These are phyloP conservation scores for Aspergillus melleus DNA, from an alignment of 2,329 filamentous ascomycete species.

Conservation along the genomic window DNA sequence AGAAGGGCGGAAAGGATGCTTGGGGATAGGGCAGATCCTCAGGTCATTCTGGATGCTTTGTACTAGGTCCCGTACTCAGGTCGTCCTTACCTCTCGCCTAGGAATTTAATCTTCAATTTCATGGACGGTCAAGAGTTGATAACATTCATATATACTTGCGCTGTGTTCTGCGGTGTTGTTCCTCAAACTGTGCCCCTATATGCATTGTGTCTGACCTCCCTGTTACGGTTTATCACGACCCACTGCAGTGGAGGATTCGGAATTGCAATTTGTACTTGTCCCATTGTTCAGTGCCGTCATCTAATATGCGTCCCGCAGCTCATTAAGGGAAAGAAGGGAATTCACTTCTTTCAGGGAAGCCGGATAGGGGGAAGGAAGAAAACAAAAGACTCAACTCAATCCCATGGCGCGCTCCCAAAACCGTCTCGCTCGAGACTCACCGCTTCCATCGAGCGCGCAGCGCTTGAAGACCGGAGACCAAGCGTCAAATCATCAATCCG, in stretches of 20 bases:
- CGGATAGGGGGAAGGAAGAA: slow-evolving; percentile 1
- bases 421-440: slow-evolving; percentile 5
- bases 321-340: background rate
- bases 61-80: background rate
- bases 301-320: slow-evolving; percentile 1
- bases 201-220: background rate
- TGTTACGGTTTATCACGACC: background rate
- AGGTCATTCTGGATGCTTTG: background rate
- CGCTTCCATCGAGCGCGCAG: background rate
- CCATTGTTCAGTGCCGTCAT: background rate
- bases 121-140: background rate
- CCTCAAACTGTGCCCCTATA: background rate
- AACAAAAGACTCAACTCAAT: background rate
- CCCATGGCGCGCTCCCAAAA: slow-evolving; percentile 8
- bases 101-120: background rate
- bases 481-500: background rate
- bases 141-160: background rate
- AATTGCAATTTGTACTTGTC: background rate
- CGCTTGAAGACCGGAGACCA: background rate
- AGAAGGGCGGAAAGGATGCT: background rate
- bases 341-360: background rate
- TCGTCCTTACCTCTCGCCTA: background rate
- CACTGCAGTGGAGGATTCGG: background rate
- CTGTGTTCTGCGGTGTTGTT: background rate
- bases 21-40: background rate